Conservation (phyloP, 257 asterid genomes). For the Nicotiana paniculata region DNA sequence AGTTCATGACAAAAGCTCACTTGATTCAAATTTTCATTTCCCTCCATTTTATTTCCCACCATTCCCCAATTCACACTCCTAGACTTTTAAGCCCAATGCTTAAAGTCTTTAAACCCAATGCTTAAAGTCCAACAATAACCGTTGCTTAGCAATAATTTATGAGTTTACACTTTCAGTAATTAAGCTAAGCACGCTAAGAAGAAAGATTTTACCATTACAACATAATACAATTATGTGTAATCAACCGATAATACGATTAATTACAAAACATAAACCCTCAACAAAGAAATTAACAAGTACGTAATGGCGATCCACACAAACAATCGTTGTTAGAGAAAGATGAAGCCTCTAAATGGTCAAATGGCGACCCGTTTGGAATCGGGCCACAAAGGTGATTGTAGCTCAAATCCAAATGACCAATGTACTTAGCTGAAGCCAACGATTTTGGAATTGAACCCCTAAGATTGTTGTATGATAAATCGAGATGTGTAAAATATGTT, state of each 20-base stretch:
- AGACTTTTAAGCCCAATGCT: no score
- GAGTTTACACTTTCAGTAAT: neutral
- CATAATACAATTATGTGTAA: neutral
- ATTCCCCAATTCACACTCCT: no score
- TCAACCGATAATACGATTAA: slow-evolving; percentile 13
- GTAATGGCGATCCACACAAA: slow-evolving; percentile 78
- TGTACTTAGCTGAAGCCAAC: slow-evolving; percentile 48
- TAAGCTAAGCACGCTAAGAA: neutral
- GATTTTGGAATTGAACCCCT: slow-evolving; percentile 68
- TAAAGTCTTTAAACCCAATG: no score
- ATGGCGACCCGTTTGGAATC: slow-evolving; percentile 80
- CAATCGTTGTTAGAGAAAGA: slow-evolving; percentile 83
- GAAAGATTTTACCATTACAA: neutral
- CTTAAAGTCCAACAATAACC: no score
- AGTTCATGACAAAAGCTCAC: no score
- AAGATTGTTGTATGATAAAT: slow-evolving; percentile 61
- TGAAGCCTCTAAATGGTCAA: slow-evolving; percentile 78
- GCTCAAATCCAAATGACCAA: slow-evolving; percentile 90
- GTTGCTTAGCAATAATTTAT: neutral
- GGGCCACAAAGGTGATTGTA: slow-evolving; percentile 82
- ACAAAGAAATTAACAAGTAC: slow-evolving; percentile 32
- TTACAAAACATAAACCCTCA: neutral
- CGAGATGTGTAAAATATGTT: slow-evolving; percentile 63
- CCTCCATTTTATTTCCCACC: no score
- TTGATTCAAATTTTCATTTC: no score